A percentile compares a stretch with the other conserved stretches of the same genome.
Evolutionary conservation across 345 rosid species (phyloP).

Genomic region (Noccaea bulbosa): DNA sequence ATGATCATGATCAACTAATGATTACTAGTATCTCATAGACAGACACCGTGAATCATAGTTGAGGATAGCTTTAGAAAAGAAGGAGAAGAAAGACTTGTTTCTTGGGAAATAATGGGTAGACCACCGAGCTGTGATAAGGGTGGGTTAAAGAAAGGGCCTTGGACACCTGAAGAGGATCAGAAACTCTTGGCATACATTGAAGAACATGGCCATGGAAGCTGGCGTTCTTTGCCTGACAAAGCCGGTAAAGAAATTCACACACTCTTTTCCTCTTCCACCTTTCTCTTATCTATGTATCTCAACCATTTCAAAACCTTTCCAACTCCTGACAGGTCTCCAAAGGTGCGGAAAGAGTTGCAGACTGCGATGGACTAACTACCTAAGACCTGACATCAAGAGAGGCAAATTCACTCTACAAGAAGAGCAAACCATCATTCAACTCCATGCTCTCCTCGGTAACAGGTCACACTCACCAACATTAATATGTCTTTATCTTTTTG

Average conservation of each 20-base stretch:
- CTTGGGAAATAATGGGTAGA: constrained; percentile 55
- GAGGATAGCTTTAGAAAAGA: too few species aligned
- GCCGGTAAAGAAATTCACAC: constrained; percentile 61
- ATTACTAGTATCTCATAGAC: constrained; percentile 17
- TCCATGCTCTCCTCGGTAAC: constrained; percentile 93
- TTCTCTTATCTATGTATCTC: neutral
- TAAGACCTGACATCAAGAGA: constrained; percentile 91
- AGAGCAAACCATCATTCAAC: constrained; percentile 95
- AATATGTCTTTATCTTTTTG: neutral
- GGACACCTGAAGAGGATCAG: constrained; percentile 97
- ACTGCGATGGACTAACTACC: constrained; percentile 94
- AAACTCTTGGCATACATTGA: constrained; percentile 89
- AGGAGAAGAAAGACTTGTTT: too few species aligned
- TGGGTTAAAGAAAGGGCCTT: constrained; percentile 94
- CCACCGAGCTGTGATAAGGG: constrained; percentile 85
- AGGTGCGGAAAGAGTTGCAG: constrained; percentile 97
- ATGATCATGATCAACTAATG: constrained; percentile 22
- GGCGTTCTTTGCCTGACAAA: constrained; percentile 87
- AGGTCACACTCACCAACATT: constrained; percentile 53
- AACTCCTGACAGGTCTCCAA: constrained; percentile 61
- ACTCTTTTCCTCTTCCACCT: neutral
- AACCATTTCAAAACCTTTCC: neutral
- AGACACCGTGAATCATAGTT: constrained; percentile 2
- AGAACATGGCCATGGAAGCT: constrained; percentile 95
- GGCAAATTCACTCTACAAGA: constrained; percentile 91